These are phyloP conservation scores for Eucalyptus paniculata DNA, from an alignment of 345 rosid genomes.

Conservation along the genomic window DNA sequence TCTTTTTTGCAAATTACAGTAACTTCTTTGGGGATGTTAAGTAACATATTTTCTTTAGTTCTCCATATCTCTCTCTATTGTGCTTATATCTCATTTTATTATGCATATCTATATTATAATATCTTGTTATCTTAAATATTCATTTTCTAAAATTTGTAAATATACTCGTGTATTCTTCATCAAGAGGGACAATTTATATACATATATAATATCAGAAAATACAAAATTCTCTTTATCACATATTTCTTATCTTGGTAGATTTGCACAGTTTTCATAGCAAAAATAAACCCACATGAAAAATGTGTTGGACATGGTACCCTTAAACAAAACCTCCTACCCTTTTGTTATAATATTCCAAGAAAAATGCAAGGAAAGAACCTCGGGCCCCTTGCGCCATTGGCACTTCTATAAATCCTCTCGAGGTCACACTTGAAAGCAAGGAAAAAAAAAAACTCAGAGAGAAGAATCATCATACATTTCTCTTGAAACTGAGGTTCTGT, in stretches of 20 bases:
- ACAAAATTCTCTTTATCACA: too few species aligned
- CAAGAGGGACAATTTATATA: accelerated
- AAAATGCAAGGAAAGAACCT: not conserved
- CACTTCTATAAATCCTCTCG: not conserved
- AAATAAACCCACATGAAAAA: too few species aligned
- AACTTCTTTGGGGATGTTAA: not conserved
- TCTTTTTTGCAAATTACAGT: not conserved
- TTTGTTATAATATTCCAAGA: too few species aligned
- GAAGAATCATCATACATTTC: not conserved
- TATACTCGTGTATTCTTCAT: accelerated
- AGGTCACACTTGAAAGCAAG: not conserved
- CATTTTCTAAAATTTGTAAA: too few species aligned
- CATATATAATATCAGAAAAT: too few species aligned
- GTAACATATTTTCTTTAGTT: not conserved
- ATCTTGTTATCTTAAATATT: not conserved
- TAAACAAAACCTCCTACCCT: not conserved
- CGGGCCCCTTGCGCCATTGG: not conserved
- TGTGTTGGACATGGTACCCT: not conserved
- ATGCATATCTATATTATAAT: not conserved
- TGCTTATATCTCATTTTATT: not conserved
- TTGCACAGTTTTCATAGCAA: too few species aligned
- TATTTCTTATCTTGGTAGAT: too few species aligned
- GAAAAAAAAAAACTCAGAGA: too few species aligned
- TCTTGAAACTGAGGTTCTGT: not conserved
- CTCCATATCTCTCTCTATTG: not conserved